phyloP scores from a whole-genome alignment of 164 flowering plant species.

The Annona squamosa region DNA sequence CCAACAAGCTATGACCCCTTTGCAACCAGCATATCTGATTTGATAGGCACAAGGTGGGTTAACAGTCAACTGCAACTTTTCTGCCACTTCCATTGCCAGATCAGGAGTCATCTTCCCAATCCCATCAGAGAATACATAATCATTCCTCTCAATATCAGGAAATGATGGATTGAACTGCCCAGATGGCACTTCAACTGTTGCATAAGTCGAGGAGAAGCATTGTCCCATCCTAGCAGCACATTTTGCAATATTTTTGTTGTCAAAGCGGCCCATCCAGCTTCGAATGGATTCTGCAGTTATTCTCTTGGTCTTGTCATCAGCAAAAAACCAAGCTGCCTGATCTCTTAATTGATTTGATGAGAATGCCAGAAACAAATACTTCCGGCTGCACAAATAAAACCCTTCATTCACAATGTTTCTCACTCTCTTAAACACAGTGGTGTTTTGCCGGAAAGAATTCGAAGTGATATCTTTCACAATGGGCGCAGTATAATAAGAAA shows the following conservation, averaged over 20 bases:
- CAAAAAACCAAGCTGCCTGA: conserved; percentile 95
- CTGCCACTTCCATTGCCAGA: conserved; percentile 70
- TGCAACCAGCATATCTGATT: conserved; percentile 87
- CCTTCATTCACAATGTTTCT: conserved; percentile 48
- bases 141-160: conserved; percentile 67
- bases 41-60: conserved; percentile 81
- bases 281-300: conserved; percentile 26
- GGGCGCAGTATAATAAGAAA: conserved; percentile 50
- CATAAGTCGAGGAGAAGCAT: conserved; percentile 95
- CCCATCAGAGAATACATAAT: conserved; percentile 83
- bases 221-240: conserved; percentile 97
- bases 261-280: conserved; percentile 86
- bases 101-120: conserved; percentile 79
- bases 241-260: conserved; percentile 56
- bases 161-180: conserved; percentile 37
- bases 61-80: conserved; percentile 46
- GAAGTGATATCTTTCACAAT: conserved; percentile 54
- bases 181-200: conserved; percentile 67
- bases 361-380: conserved; percentile 78
- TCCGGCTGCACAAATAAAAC: conserved; percentile 70
- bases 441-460: conserved; percentile 44
- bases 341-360: conserved; percentile 88
- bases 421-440: conserved; percentile 56
- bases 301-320: conserved; percentile 37
- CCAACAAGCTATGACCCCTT: conserved; percentile 94